phyloP scores from a whole-genome alignment of 2,329 filamentous ascomycete species.

The Trichoderma simmonsii region DNA sequence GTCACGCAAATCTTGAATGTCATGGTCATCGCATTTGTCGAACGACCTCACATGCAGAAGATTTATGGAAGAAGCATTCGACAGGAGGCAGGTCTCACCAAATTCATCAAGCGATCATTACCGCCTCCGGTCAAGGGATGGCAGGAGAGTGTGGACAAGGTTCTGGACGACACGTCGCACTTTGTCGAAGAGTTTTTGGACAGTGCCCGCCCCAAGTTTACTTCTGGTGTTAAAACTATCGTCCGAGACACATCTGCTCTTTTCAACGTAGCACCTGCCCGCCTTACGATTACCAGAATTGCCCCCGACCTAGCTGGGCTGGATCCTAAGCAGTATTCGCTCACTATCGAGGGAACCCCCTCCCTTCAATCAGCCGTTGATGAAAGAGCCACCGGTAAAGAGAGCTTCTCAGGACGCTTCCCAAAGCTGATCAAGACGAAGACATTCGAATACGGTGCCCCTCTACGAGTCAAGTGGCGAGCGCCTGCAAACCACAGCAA shows the following conservation, averaged over 20 bases:
- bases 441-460: constrained; percentile 83
- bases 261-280: constrained; percentile 85
- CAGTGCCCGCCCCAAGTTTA: constrained; percentile 77
- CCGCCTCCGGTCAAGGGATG: constrained; percentile 79
- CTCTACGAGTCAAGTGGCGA: constrained; percentile 86
- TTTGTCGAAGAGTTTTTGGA: constrained; percentile 92
- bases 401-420: constrained; percentile 66
- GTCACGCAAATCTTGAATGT: constrained; percentile 82
- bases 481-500: constrained; percentile 84
- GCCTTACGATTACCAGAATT: constrained; percentile 77
- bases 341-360: constrained; percentile 68
- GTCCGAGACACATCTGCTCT: constrained; percentile 83
- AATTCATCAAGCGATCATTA: constrained; percentile 82
- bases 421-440: constrained; percentile 71
- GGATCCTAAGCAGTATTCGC: constrained; percentile 74
- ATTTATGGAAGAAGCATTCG: constrained; percentile 84
- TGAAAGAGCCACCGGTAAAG: constrained; percentile 67
- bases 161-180: constrained; percentile 80
- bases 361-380: constrained; percentile 47
- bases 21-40: constrained; percentile 86
- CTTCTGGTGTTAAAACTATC: constrained; percentile 80
- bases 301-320: constrained; percentile 76
- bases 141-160: constrained; percentile 82
- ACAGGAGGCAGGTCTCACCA: constrained; percentile 84
- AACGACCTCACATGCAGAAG: constrained; percentile 97